phyloP scores from a whole-genome alignment of 2,329 filamentous ascomycete species.

The Thielaviopsis musarum region DNA sequence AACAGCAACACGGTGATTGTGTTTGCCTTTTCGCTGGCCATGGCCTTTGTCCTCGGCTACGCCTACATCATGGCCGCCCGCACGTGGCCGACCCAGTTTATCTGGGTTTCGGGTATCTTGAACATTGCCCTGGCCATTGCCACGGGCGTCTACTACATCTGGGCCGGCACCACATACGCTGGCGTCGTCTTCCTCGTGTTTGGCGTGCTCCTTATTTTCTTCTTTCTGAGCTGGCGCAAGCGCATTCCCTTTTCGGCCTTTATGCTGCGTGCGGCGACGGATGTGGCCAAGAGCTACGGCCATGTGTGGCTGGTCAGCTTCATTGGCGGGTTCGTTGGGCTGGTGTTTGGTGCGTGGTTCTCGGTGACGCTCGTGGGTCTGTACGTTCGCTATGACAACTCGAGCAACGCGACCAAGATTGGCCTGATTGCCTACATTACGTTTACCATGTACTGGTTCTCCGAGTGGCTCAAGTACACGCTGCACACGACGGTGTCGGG shows the following conservation, averaged over 20 bases:
- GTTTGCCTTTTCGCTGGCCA: slow-evolving; percentile 63
- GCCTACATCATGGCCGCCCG: slow-evolving; percentile 62
- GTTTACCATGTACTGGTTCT: slow-evolving; percentile 87
- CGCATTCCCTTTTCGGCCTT: slow-evolving; percentile 82
- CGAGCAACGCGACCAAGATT: slow-evolving; percentile 54
- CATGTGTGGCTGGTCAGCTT: slow-evolving; percentile 77
- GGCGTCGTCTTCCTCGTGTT: slow-evolving; percentile 82
- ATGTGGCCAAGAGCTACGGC: slow-evolving; percentile 67
- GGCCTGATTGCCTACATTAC: slow-evolving; percentile 75
- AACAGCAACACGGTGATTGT: slow-evolving; percentile 75
- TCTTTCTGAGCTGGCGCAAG: slow-evolving; percentile 77
- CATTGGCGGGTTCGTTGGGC: slow-evolving; percentile 61
- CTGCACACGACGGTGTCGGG: slow-evolving; percentile 79
- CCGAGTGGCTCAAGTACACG: slow-evolving; percentile 85
- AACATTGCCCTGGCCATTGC: slow-evolving; percentile 75
- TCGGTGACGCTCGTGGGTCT: slow-evolving; percentile 72
- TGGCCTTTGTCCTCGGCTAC: slow-evolving; percentile 62
- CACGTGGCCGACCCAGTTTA: slow-evolving; percentile 72
- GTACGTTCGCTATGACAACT: slow-evolving; percentile 62
- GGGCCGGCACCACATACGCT: slow-evolving; percentile 58
- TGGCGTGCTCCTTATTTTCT: slow-evolving; percentile 60
- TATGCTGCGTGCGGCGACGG: slow-evolving; percentile 74
- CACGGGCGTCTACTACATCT: slow-evolving; percentile 75
- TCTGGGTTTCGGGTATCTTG: slow-evolving; percentile 81
- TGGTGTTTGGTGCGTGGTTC: slow-evolving; percentile 71